A percentile compares a stretch with the other conserved stretches of the same genome.
Evolutionary conservation across 768 basidiomycete genomes (phyloP).

Genomic region (Podaxis sp.): DNA sequence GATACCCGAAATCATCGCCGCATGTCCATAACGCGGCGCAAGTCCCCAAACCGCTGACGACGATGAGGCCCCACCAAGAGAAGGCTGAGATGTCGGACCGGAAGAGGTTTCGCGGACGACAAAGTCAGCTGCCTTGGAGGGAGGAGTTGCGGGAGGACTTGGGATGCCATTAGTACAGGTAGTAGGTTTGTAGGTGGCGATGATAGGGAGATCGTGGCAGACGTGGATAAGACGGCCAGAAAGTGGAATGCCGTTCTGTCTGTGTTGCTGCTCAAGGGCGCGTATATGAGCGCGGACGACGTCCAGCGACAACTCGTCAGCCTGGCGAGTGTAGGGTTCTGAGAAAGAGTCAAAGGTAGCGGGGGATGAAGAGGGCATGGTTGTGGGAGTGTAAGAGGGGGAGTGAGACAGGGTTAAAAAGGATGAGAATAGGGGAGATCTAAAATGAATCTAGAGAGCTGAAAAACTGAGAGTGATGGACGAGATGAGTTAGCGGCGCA

Average conservation of each 20-base stretch:
- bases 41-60: constrained; percentile 64
- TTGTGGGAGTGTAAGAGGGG: background rate
- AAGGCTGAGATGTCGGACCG: too few relatives aligned
- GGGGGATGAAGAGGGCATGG: constrained; percentile 1
- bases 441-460: constrained; percentile 1
- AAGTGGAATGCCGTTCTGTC: constrained; percentile 66
- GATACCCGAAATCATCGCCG: constrained; percentile 94
- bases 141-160: constrained; percentile 81
- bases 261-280: constrained; percentile 71
- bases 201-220: constrained; percentile 85
- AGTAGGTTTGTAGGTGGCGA: constrained; percentile 54
- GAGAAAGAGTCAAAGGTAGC: constrained; percentile 71
- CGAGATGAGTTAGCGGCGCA: constrained; percentile 13
- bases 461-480: constrained; percentile 15
- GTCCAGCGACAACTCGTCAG: constrained; percentile 66
- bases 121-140: constrained; percentile 53
- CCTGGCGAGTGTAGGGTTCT: constrained; percentile 65
- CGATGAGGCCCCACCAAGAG: constrained; percentile 15
- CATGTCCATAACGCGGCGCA: constrained; percentile 80
- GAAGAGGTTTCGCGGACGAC: constrained; percentile 14
- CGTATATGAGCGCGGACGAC: constrained; percentile 74
- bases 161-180: constrained; percentile 42
- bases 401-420: background rate
- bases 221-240: constrained; percentile 92
- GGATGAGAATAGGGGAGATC: constrained; percentile 5